Evolutionary conservation across 768 basidiomycete genomes (phyloP).

Genomic region (Daedalea quercina): DNA sequence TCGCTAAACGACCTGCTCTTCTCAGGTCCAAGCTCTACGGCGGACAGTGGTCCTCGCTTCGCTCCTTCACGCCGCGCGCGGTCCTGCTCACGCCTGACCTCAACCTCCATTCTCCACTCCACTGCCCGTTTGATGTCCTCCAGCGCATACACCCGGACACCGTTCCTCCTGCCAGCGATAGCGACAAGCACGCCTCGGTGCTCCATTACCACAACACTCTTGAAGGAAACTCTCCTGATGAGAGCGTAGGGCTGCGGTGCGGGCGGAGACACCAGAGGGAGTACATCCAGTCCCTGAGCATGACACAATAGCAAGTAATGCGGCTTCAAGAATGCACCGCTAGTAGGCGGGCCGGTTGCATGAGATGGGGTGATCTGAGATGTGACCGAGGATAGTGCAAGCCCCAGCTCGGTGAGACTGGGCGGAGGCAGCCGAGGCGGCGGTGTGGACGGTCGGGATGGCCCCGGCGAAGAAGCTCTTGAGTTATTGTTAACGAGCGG

Average conservation of each 20-base stretch:
- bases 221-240: slow-evolving; percentile 76
- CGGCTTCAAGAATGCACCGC: slow-evolving; percentile 74
- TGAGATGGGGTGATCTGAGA: slow-evolving; percentile 67
- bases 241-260: slow-evolving; percentile 73
- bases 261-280: slow-evolving; percentile 74
- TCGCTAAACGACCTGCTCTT: slow-evolving; percentile 37
- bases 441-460: slow-evolving; percentile 53
- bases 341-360: slow-evolving; percentile 68
- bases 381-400: slow-evolving; percentile 63
- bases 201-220: slow-evolving; percentile 88
- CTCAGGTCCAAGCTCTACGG: slow-evolving; percentile 32
- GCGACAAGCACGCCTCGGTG: slow-evolving; percentile 88
- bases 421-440: slow-evolving; percentile 71
- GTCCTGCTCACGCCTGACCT: slow-evolving; percentile 69
- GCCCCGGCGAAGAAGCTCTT: slow-evolving; percentile 48
- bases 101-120: slow-evolving; percentile 83
- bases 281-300: slow-evolving; percentile 77
- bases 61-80: slow-evolving; percentile 60
- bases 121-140: slow-evolving; percentile 83
- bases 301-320: slow-evolving; percentile 83
- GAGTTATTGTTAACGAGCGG: slow-evolving; percentile 33
- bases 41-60: slow-evolving; percentile 35
- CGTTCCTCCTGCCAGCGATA: slow-evolving; percentile 80
- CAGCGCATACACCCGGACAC: slow-evolving; percentile 82
- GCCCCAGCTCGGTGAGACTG: slow-evolving; percentile 66